These are phyloP conservation scores for Morella rubra DNA, from an alignment of 306 rosid genomes.

Conservation along the genomic window DNA sequence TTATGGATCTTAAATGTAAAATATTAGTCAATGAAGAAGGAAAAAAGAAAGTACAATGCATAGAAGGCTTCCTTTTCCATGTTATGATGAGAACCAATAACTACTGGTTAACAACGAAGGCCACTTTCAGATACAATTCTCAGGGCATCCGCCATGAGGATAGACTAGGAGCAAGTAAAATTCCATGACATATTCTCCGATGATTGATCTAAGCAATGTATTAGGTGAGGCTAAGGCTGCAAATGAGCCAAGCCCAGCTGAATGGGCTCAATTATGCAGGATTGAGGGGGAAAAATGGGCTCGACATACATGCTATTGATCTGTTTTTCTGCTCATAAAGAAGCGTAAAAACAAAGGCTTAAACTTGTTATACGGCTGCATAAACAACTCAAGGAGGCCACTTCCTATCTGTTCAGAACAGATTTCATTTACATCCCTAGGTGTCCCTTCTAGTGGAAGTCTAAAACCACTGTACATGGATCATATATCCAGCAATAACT, in stretches of 20 bases:
- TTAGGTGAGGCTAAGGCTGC: conserved; percentile 1
- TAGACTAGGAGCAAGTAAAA: background rate
- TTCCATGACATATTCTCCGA: background rate
- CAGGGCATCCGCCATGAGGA: background rate
- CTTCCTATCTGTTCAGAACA: background rate
- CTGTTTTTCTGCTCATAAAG: background rate
- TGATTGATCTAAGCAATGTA: background rate
- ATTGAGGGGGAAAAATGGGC: no score
- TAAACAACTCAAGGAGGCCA: background rate
- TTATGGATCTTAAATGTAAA: conserved; percentile 10
- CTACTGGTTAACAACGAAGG: conserved; percentile 7
- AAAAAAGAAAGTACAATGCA: conserved; percentile 13
- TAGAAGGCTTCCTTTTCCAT: conserved; percentile 6
- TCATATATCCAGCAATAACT: conserved; percentile 2
- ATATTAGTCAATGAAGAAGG: background rate
- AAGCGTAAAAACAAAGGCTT: background rate
- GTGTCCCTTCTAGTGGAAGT: background rate
- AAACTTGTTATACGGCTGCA: background rate
- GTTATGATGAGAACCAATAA: conserved; percentile 22
- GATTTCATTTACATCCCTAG: background rate
- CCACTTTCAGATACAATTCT: conserved; percentile 22
- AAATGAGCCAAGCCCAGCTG: background rate
- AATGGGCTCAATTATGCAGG: no score
- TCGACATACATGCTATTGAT: no score
- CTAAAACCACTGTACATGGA: background rate